Percentiles rank a stretch among this genome's conserved stretches.
Evolutionary conservation across 2,329 filamentous ascomycete species (phyloP).

Genomic region (Fusarium sp.): DNA sequence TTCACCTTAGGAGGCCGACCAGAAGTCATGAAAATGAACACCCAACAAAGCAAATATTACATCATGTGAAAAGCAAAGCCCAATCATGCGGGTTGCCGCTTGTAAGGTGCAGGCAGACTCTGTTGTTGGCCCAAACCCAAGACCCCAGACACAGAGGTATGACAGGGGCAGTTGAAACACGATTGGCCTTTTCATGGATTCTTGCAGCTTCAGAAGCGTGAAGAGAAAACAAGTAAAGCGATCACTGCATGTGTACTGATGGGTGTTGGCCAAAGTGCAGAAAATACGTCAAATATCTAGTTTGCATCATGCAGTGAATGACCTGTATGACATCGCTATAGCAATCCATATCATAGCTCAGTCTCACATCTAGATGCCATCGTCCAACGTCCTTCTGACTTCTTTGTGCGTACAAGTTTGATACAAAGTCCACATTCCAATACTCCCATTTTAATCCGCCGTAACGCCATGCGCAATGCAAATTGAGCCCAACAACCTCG

Average conservation of each 20-base stretch:
- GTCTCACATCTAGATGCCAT: slow-evolving; percentile 7
- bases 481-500: slow-evolving; percentile 44
- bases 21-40: not conserved
- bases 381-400: slow-evolving; percentile 5
- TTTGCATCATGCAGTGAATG: slow-evolving; percentile 7
- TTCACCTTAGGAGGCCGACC: not conserved
- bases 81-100: not conserved
- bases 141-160: too few species aligned
- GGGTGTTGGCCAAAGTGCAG: slow-evolving; percentile 10
- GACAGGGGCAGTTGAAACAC: not conserved
- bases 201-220: not conserved
- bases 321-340: slow-evolving; percentile 5
- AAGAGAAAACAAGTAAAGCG: not conserved
- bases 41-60: not conserved
- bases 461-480: slow-evolving; percentile 50
- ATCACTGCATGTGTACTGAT: not conserved
- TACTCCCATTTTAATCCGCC: slow-evolving; percentile 49
- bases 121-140: not conserved
- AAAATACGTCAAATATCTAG: slow-evolving; percentile 25
- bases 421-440: slow-evolving; percentile 42
- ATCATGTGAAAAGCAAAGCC: not conserved
- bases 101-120: not conserved
- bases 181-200: not conserved
- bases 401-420: slow-evolving; percentile 31
- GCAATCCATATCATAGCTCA: slow-evolving; percentile 1